Evolutionary conservation across 495 filamentous ascomycete genomes (phyloP).

Genomic region (Aspergillus sclerotioniger): DNA sequence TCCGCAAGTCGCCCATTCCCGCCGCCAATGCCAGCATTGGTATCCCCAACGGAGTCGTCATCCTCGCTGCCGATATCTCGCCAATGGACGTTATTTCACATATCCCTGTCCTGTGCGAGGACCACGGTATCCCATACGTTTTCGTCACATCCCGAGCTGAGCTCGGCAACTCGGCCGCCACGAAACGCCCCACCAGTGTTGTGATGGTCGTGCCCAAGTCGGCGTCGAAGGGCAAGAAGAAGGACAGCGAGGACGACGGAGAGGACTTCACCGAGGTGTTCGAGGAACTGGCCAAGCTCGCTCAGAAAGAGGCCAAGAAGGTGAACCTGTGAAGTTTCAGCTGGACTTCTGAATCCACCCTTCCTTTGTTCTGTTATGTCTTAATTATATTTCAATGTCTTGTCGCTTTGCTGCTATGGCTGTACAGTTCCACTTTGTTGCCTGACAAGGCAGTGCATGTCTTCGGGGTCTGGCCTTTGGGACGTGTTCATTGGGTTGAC

Average conservation of each 20-base stretch:
- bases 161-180: slow-evolving; percentile 84
- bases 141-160: slow-evolving; percentile 86
- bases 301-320: slow-evolving; percentile 64
- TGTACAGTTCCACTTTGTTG: slow-evolving; percentile 47
- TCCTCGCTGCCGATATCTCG: slow-evolving; percentile 95
- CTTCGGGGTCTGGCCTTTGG: slow-evolving; percentile 47
- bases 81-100: slow-evolving; percentile 97
- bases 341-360: slow-evolving; percentile 11
- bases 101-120: slow-evolving; percentile 95
- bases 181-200: slow-evolving; percentile 93
- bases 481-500: slow-evolving; percentile 31
- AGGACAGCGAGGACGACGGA: slow-evolving; percentile 49
- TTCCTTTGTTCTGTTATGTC: slow-evolving; percentile 26
- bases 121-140: slow-evolving; percentile 91
- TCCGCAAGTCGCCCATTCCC: slow-evolving; percentile 76
- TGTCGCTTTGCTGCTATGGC: slow-evolving; percentile 37
- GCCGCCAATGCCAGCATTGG: slow-evolving; percentile 50
- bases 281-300: slow-evolving; percentile 69
- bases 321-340: slow-evolving; percentile 40
- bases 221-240: slow-evolving; percentile 51
- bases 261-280: slow-evolving; percentile 73
- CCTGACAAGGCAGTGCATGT: slow-evolving; percentile 45
- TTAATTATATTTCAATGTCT: slow-evolving; percentile 31
- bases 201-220: slow-evolving; percentile 74
- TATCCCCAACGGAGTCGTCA: slow-evolving; percentile 67